Evolutionary conservation across 1,139 yeast species (phyloP), one percentile per base, ranked within the genome.

Genomic region (Diutina sp.): DNA sequence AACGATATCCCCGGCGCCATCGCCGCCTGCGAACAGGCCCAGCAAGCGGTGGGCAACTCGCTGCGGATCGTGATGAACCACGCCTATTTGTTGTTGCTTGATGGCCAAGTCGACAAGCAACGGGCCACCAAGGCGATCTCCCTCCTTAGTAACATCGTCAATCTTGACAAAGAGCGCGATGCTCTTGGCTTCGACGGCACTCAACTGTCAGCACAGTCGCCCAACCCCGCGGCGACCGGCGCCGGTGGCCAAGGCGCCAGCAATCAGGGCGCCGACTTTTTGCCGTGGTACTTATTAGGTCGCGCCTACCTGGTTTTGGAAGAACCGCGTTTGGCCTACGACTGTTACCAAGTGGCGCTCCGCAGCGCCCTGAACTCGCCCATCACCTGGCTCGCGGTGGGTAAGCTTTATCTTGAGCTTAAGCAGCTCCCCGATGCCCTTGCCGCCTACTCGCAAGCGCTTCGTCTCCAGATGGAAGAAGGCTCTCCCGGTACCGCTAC

Each of bases 391-490:
- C 67, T 84, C 48, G 83, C 85, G 0, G 83, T 84, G 29, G 90
- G 88, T 1, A 76, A 80, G 32, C 69, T 84, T 55, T 84, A 84
- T 63, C 67, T 84, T 58, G 78, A 77, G 60, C 70, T 83, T 62
- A 79, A 79, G 56, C 89, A 84, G 66, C 67, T 84, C 32, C 79
- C 84, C 4, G 89, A 84, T 63, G 84, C 89, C 0, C 69, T 84
- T 56, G 83, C 85, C 6, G 88, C 88, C 2, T 84, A 82, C 64
- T 79, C 85, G 1, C 87, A 83, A 65, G 87, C 87, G 1, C 73
- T 82, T 46, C 69, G 83, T 54, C 66, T 81, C 30, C 79, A 78
- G 61, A 71, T 73, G 56, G 83, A 79, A 55, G 82, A 77, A 55
- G 73, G 73, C 14, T 70, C 77, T 2, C 72, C 78, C 5, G 80